A percentile compares a stretch with the other conserved stretches of the same genome.
Conservation (phyloP, 306 rosid species). For the Rosa persica region DNA sequence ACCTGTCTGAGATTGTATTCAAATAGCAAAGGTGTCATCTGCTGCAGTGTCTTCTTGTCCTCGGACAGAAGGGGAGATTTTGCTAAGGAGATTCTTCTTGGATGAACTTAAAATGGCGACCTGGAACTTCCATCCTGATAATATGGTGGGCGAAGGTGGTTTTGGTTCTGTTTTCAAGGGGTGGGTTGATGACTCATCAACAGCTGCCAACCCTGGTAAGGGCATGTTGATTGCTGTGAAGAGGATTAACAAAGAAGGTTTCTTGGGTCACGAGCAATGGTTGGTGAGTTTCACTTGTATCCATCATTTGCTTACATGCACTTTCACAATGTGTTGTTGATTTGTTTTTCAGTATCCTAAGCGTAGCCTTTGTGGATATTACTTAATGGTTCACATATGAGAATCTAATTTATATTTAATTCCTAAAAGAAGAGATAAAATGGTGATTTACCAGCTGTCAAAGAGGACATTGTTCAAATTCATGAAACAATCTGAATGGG, state of each 20-base stretch:
- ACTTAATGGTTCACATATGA: not conserved
- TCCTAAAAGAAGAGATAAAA: not conserved
- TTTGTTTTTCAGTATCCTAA: slow-evolving; percentile 2
- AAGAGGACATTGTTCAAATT: not conserved
- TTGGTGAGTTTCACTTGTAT: slow-evolving; percentile 62
- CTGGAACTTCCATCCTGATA: slow-evolving; percentile 88
- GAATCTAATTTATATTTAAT: not conserved
- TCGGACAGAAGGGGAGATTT: slow-evolving; percentile 83
- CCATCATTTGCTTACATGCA: not conserved
- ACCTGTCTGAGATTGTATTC: slow-evolving; percentile 27
- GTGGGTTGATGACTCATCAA: slow-evolving; percentile 79
- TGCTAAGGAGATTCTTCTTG: slow-evolving; percentile 70
- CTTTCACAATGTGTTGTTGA: not conserved
- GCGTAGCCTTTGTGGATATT: not conserved
- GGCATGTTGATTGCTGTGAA: slow-evolving; percentile 86
- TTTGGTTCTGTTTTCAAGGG: slow-evolving; percentile 89
- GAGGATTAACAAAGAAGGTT: slow-evolving; percentile 85
- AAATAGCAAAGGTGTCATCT: slow-evolving; percentile 47
- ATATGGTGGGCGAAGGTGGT: slow-evolving; percentile 94
- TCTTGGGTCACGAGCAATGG: slow-evolving; percentile 95
- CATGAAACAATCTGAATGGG: not conserved
- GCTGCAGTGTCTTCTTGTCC: slow-evolving; percentile 60
- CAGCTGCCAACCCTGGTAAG: slow-evolving; percentile 74
- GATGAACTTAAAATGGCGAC: slow-evolving; percentile 76
- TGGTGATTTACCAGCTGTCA: not conserved